Evolutionary conservation across 2,329 filamentous ascomycete species (phyloP).

Genomic region (Claviceps lovelessii): DNA sequence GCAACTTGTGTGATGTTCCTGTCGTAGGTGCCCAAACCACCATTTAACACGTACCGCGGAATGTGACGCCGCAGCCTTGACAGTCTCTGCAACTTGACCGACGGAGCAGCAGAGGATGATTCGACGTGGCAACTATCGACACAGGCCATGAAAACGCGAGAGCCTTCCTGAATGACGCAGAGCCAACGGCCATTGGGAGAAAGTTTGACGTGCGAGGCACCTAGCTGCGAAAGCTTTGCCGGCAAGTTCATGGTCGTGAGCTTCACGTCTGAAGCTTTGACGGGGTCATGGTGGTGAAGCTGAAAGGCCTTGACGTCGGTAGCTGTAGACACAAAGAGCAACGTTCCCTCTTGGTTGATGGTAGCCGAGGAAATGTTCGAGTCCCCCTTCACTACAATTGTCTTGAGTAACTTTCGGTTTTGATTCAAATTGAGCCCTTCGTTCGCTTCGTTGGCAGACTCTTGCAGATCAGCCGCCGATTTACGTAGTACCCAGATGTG

Average conservation of each 20-base stretch:
- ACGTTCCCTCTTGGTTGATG: slow-evolving; percentile 55
- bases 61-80: slow-evolving; percentile 38
- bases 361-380: slow-evolving; percentile 67
- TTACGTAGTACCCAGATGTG: slow-evolving; percentile 57
- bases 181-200: slow-evolving; percentile 60
- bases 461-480: slow-evolving; percentile 32
- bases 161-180: slow-evolving; percentile 47
- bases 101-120: slow-evolving; percentile 7
- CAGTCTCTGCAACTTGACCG: slow-evolving; percentile 31
- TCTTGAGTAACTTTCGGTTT: slow-evolving; percentile 52
- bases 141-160: slow-evolving; percentile 35
- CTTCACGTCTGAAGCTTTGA: slow-evolving; percentile 44
- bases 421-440: slow-evolving; percentile 32
- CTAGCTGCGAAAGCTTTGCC: slow-evolving; percentile 37
- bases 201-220: slow-evolving; percentile 55
- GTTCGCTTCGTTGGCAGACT: slow-evolving; percentile 23
- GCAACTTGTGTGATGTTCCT: slow-evolving; percentile 57
- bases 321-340: slow-evolving; percentile 64
- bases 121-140: slow-evolving; percentile 10
- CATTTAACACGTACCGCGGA: slow-evolving; percentile 41
- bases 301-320: slow-evolving; percentile 66
- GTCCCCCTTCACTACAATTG: slow-evolving; percentile 56
- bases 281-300: slow-evolving; percentile 37
- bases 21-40: slow-evolving; percentile 62
- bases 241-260: slow-evolving; percentile 59